Base-by-base conservation (phyloP, 495 filamentous ascomycete genomes). In the Clavariopsis aquatica region DNA sequence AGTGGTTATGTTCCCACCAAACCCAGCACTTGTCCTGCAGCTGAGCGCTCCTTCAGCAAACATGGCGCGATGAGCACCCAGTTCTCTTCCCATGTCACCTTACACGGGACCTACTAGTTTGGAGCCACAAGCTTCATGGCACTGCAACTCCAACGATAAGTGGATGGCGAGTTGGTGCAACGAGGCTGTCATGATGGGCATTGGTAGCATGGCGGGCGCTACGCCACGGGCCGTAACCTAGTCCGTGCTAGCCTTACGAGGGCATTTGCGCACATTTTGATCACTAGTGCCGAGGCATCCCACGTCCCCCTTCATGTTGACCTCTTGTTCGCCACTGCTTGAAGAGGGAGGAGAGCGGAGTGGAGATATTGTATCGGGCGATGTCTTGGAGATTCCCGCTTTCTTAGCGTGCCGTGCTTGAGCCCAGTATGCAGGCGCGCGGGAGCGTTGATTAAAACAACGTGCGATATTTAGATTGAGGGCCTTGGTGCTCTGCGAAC, bases 401-500 rank as follows among this genome's bases (percentile, higher is more conserved):
- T 43, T 8, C n/a, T n/a, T n/a, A n/a, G n/a, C n/a, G n/a, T n/a
- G n/a, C n/a, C n/a, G n/a, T n/a, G n/a, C n/a, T n/a, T n/a, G 38
- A 43, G 15, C 9, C 15, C 5, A n/a, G 38, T 36, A 43, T 43
- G 5, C 38, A 43, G 38, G 38, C n/a, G 38, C 38, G 15, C 19
- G 20, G 47, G 17, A 23, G 9, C 19, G 20, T 56, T 38, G 17
- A 41, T 41, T 38, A 56, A 56, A 38, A 56, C 3, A 56, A 56
- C 52, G 52, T 56, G 52, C 52, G 7, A 38, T 56, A 56, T 51
- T 4, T 1, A 2, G 22, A 9, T 15, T 24, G 19, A 4, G 45
- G 7, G 31, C 5, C 20, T 43, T 43, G 15, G 4, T n/a, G n/a
- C 38, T 3, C 13, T 17, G 13, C 8, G 15, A 43, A n/a, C 4